These are phyloP conservation scores for Trebouxia sp. DNA, from an alignment of 139 green algal genomes.

Conservation along the genomic window DNA sequence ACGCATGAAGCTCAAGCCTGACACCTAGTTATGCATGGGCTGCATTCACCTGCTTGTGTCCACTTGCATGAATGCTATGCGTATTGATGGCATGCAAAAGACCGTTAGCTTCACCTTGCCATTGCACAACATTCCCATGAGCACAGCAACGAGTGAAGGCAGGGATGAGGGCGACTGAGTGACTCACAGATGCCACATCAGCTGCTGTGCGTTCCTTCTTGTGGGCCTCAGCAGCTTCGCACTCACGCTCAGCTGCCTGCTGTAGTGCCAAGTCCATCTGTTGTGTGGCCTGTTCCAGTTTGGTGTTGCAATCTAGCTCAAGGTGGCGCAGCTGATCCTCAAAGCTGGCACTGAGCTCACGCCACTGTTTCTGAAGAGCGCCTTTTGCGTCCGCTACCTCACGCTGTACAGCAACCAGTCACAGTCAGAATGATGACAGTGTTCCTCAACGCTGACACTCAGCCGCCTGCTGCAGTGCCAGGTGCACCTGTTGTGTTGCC, in stretches of 20 bases:
- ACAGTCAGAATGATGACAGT: background rate
- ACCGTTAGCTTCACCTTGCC: no score
- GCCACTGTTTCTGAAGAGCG: slow-evolving; percentile 50
- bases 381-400: slow-evolving; percentile 32
- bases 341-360: slow-evolving; percentile 50
- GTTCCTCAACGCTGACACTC: no score
- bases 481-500: no score
- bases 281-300: slow-evolving; percentile 11
- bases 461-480: no score
- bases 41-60: background rate
- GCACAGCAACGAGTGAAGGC: background rate
- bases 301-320: slow-evolving; percentile 41
- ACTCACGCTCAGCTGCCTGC: slow-evolving; percentile 46
- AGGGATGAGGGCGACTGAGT: background rate
- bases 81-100: no score
- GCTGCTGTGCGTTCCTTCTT: slow-evolving; percentile 37
- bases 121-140: no score
- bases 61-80: no score
- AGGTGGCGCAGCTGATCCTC: slow-evolving; percentile 47
- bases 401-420: background rate
- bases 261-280: slow-evolving; percentile 4
- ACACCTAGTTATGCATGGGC: background rate
- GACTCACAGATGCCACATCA: slow-evolving; percentile 9
- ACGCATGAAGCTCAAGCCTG: no score
- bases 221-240: slow-evolving; percentile 47